These are phyloP conservation scores for Craspedostauros australis DNA, from an alignment of 108 stramenopile genomes.

Conservation along the genomic window DNA sequence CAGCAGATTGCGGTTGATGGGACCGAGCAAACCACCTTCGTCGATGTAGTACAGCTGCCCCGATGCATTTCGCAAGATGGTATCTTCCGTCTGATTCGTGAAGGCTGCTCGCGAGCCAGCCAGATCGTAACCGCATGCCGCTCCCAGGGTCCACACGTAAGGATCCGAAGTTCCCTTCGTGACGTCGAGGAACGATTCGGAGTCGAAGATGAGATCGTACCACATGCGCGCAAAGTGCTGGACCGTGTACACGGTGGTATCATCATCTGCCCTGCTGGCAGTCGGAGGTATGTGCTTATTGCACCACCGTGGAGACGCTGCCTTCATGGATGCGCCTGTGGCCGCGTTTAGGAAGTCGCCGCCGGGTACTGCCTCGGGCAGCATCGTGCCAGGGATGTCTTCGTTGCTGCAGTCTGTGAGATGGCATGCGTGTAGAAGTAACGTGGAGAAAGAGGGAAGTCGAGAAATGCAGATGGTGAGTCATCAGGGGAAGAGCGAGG, in stretches of 20 bases:
- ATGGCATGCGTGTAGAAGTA: too few relatives aligned
- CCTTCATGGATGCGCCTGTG: constrained; percentile 3
- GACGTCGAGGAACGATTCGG: constrained; percentile 17
- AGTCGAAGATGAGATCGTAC: constrained; percentile 27
- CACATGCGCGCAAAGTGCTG: constrained; percentile 41
- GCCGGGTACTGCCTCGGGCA: too few relatives aligned
- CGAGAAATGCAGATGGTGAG: too few relatives aligned
- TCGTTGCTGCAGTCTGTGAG: too few relatives aligned
- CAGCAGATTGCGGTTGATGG: constrained; percentile 24
- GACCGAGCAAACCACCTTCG: constrained; percentile 28
- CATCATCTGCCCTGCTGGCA: too few relatives aligned
- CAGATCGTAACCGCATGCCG: constrained; percentile 37
- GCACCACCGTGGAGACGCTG: constrained; percentile 20
- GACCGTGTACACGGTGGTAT: background rate
- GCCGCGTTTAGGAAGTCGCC: constrained; percentile 12
- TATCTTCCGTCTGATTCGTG: constrained; percentile 3
- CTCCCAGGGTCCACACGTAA: constrained; percentile 36
- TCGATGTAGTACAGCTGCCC: constrained; percentile 36
- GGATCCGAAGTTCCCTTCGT: constrained; percentile 32
- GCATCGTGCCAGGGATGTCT: too few relatives aligned
- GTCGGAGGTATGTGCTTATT: constrained; percentile 32
- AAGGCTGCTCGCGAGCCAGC: constrained; percentile 27
- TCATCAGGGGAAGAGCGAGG: too few relatives aligned
- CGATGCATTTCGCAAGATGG: constrained; percentile 20
- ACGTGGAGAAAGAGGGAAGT: too few relatives aligned